These are phyloP conservation scores for Verticillium zaregamsianum DNA, from an alignment of 2,329 filamentous ascomycete genomes.

Conservation along the genomic window DNA sequence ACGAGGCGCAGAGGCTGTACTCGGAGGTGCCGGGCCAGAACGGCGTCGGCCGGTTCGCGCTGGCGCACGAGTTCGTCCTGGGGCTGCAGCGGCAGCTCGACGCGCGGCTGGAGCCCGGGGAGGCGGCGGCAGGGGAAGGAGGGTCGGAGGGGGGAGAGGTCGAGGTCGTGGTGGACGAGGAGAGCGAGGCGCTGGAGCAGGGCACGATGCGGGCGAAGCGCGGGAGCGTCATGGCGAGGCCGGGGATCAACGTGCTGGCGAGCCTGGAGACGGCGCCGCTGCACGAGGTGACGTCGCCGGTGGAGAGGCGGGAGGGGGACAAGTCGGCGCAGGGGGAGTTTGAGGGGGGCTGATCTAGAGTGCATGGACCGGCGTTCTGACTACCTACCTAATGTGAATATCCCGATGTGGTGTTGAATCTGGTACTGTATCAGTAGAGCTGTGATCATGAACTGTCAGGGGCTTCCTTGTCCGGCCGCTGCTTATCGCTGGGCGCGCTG, in stretches of 20 bases:
- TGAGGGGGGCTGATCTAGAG: slow-evolving; percentile 5
- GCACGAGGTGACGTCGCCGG: slow-evolving; percentile 14
- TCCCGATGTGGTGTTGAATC: too few relatives aligned
- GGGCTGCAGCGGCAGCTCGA: slow-evolving; percentile 46
- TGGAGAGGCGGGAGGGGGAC: slow-evolving; percentile 7
- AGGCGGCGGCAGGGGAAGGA: slow-evolving; percentile 17
- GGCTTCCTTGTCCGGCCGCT: too few relatives aligned
- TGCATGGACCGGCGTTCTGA: background rate
- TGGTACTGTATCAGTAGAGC: too few relatives aligned
- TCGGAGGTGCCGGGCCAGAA: slow-evolving; percentile 42
- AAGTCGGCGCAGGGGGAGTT: slow-evolving; percentile 14
- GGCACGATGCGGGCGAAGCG: slow-evolving; percentile 41
- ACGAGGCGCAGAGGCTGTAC: slow-evolving; percentile 60
- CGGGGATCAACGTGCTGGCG: slow-evolving; percentile 25
- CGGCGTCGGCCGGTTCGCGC: slow-evolving; percentile 46
- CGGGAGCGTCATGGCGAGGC: slow-evolving; percentile 47
- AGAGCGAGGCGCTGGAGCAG: slow-evolving; percentile 50
- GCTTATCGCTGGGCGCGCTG: too few relatives aligned
- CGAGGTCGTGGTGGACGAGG: slow-evolving; percentile 41
- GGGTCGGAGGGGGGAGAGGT: slow-evolving; percentile 26
- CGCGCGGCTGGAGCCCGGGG: slow-evolving; percentile 34
- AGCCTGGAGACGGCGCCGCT: slow-evolving; percentile 49
- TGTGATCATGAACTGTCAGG: too few relatives aligned
- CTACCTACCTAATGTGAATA: background rate
- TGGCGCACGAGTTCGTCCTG: slow-evolving; percentile 48